A percentile compares a stretch with the other conserved stretches of the same genome.
These are phyloP conservation scores for Isoetes taiwanensis DNA, from an alignment of 75 land plant genomes.

Conservation along the genomic window DNA sequence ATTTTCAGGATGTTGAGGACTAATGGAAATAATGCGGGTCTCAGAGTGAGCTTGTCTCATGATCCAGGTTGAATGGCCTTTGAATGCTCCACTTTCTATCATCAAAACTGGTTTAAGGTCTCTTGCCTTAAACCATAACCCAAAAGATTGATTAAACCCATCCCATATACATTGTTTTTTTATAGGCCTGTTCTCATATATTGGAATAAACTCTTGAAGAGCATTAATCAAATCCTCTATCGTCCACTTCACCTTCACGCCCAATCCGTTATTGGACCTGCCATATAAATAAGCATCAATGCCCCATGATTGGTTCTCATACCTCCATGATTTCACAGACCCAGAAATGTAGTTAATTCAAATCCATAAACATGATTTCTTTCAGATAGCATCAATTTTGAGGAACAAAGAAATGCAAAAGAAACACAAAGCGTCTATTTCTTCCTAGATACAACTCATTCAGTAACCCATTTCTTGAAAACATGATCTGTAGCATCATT, in stretches of 20 bases:
- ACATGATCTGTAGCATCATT: too few species aligned
- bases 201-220: not conserved
- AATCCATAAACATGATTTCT: too few species aligned
- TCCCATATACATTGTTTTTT: constrained; percentile 1
- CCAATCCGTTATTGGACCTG: too few species aligned
- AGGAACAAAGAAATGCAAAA: too few species aligned
- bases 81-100: constrained; percentile 1
- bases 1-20: not conserved
- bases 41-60: not conserved
- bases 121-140: not conserved
- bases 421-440: too few species aligned
- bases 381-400: too few species aligned
- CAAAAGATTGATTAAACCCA: constrained; percentile 8
- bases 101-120: not conserved
- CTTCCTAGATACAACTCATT: too few species aligned
- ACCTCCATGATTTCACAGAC: too few species aligned
- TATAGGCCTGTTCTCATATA: constrained; percentile 1
- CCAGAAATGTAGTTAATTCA: too few species aligned
- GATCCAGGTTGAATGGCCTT: constrained; percentile 2
- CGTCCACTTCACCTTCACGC: not conserved
- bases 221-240: not conserved
- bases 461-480: too few species aligned
- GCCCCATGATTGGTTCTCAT: too few species aligned
- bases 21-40: not conserved
- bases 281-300: too few species aligned